Percentiles rank a stretch among this genome's conserved stretches.
Evolutionary conservation across 2,329 filamentous ascomycete genomes (phyloP).

Genomic region (Aspergillus japonicus): DNA sequence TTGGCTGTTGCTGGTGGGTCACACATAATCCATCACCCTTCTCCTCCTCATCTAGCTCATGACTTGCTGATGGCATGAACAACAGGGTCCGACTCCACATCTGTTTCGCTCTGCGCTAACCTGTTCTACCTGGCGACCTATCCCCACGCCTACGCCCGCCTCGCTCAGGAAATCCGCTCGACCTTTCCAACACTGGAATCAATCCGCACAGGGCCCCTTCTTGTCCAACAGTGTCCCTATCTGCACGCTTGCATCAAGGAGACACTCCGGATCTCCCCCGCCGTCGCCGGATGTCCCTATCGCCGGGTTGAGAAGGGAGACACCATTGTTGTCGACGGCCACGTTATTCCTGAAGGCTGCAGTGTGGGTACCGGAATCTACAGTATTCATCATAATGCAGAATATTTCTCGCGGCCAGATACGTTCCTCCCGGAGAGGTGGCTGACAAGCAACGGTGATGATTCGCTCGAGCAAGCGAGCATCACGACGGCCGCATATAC

Average conservation of each 20-base stretch:
- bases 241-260: constrained; percentile 16
- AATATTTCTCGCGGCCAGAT: constrained; percentile 58
- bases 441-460: constrained; percentile 44
- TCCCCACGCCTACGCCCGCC: constrained; percentile 11
- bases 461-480: neutral
- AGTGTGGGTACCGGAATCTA: constrained; percentile 14
- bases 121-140: constrained; percentile 28
- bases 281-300: constrained; percentile 5
- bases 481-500: neutral
- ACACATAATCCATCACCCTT: neutral
- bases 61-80: constrained; percentile 1
- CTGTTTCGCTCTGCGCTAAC: constrained; percentile 17
- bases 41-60: neutral
- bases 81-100: constrained; percentile 30
- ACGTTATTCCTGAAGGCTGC: constrained; percentile 13
- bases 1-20: constrained; percentile 1
- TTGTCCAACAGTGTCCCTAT: constrained; percentile 11
- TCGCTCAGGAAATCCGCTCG: constrained; percentile 16
- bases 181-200: constrained; percentile 15
- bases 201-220: constrained; percentile 10
- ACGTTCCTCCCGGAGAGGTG: constrained; percentile 61
- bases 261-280: constrained; percentile 12
- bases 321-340: constrained; percentile 5
- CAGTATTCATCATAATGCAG: constrained; percentile 25
- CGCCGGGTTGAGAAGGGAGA: constrained; percentile 9